Percentiles rank a stretch among this genome's conserved stretches.
phyloP scores from a whole-genome alignment of 257 asterid genomes.

The Jacaranda mimosifolia region DNA sequence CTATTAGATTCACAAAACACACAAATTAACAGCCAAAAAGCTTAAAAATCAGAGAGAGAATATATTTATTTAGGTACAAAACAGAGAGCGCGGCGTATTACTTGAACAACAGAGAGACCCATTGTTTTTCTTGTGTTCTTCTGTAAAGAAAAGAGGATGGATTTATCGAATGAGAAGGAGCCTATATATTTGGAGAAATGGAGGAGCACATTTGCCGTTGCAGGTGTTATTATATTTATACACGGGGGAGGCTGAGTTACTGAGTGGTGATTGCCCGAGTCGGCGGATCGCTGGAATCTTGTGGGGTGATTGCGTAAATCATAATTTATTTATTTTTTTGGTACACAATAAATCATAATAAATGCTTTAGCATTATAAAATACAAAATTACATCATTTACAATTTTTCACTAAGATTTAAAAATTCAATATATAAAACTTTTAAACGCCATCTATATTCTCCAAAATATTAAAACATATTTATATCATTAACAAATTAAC shows the following conservation, averaged over 20 bases:
- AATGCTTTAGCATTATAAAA: too few relatives aligned
- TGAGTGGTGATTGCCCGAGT: not conserved
- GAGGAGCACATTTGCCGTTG: slow-evolving; percentile 1
- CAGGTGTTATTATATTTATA: too few relatives aligned
- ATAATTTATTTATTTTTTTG: too few relatives aligned
- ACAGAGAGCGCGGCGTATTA: slow-evolving; percentile 32
- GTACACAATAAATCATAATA: too few relatives aligned
- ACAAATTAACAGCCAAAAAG: slow-evolving; percentile 12
- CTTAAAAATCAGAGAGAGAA: not conserved
- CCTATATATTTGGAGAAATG: slow-evolving; percentile 42
- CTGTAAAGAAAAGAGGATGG: slow-evolving; percentile 17
- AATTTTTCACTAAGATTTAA: too few relatives aligned
- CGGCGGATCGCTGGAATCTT: not conserved
- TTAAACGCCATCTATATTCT: too few relatives aligned
- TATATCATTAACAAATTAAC: too few relatives aligned
- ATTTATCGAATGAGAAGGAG: slow-evolving; percentile 25
- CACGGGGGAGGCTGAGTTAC: not conserved
- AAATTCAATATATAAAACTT: too few relatives aligned
- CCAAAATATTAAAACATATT: too few relatives aligned
- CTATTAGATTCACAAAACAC: slow-evolving; percentile 44
- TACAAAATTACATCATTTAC: too few relatives aligned
- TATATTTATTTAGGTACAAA: not conserved
- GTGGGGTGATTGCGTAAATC: not conserved
- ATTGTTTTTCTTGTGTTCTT: slow-evolving; percentile 28
- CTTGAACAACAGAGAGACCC: slow-evolving; percentile 57